phyloP scores from a whole-genome alignment of 1,139 yeast species.

The Petasospora fabianii region DNA sequence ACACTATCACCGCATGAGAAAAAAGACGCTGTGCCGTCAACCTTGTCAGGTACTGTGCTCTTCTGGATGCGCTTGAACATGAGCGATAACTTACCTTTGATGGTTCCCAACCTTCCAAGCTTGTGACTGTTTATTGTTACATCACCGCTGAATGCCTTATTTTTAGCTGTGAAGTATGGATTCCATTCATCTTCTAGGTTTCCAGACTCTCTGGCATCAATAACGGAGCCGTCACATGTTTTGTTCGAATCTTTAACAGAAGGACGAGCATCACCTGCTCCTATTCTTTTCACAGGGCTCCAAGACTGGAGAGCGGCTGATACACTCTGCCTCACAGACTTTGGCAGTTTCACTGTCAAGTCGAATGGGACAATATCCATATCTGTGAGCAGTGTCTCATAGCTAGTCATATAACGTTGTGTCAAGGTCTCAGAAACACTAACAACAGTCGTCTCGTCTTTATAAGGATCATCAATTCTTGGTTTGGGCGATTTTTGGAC shows the following conservation, averaged over 20 bases:
- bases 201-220: constrained; percentile 1
- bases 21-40: neutral
- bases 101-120: neutral
- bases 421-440: constrained; percentile 24
- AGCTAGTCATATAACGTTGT: constrained; percentile 23
- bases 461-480: neutral
- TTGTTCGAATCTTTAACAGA: too few relatives aligned
- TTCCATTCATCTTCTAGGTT: constrained; percentile 13
- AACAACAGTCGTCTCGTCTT: constrained; percentile 8
- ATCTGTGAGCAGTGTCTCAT: constrained; percentile 21
- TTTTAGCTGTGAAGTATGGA: constrained; percentile 21
- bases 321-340: constrained; percentile 11
- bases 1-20: neutral
- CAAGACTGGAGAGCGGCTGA: constrained; percentile 15
- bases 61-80: neutral
- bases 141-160: neutral
- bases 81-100: neutral
- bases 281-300: constrained; percentile 12
- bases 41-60: neutral
- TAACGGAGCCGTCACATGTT: too few relatives aligned
- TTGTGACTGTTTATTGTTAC: neutral
- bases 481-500: neutral
- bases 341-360: constrained; percentile 13
- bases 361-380: constrained; percentile 24
- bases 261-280: neutral